phyloP scores from a whole-genome alignment of 139 green algal genomes.

The Chlamydomonas schloesseri region DNA sequence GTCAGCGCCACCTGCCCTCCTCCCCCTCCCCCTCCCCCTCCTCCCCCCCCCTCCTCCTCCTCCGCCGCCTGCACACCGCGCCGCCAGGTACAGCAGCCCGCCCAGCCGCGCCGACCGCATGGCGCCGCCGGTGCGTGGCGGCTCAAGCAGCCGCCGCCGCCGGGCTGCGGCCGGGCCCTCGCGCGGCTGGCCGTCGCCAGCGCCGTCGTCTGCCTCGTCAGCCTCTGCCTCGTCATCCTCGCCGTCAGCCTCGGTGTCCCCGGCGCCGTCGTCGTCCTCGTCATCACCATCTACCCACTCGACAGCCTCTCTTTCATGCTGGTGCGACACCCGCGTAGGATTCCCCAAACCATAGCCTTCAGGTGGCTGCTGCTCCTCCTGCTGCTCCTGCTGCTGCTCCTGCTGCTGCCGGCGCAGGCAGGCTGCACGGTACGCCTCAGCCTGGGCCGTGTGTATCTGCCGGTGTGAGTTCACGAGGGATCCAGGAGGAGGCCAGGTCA shows the following conservation, averaged over 20 bases:
- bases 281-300: neutral
- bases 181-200: neutral
- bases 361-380: too few species aligned
- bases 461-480: too few species aligned
- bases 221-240: neutral
- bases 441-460: neutral
- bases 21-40: too few species aligned
- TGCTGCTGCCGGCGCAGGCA: neutral
- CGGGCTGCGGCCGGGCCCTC: neutral
- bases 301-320: too few species aligned
- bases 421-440: neutral
- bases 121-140: neutral
- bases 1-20: neutral
- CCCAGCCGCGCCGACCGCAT: neutral
- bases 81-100: conserved; percentile 16
- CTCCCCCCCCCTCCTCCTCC: too few species aligned
- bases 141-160: neutral
- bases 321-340: too few species aligned
- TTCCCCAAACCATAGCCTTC: too few species aligned
- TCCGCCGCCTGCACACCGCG: neutral
- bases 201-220: neutral
- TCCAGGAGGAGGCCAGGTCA: too few species aligned
- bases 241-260: neutral
- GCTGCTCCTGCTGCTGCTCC: neutral
- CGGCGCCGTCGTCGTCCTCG: neutral